phyloP scores from a whole-genome alignment of 2,329 filamentous ascomycete species.

The Alternaria panax region DNA sequence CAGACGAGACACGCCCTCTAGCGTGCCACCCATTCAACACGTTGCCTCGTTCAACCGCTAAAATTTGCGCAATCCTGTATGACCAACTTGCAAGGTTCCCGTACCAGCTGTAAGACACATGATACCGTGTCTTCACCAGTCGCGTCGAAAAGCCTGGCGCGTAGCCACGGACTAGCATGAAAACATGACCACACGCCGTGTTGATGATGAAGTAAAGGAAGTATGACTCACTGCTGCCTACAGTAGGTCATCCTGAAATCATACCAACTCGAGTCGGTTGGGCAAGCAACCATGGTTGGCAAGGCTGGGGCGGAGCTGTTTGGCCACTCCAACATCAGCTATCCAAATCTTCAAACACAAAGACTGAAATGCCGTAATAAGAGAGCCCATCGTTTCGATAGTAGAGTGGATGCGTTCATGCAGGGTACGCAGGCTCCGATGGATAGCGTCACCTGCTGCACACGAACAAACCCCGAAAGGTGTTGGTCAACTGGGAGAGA shows the following conservation, averaged over 20 bases:
- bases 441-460: not conserved
- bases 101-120: constrained; percentile 31
- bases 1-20: constrained; percentile 26
- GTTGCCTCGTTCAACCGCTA: constrained; percentile 12
- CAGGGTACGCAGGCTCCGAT: not conserved
- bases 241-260: not conserved
- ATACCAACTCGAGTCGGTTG: constrained; percentile 2
- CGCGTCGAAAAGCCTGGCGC: constrained; percentile 19
- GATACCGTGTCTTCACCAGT: constrained; percentile 36
- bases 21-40: constrained; percentile 12
- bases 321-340: not conserved
- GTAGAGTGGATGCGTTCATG: not conserved
- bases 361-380: not conserved
- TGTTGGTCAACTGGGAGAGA: not conserved
- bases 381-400: not conserved
- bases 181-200: constrained; percentile 16
- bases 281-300: constrained; percentile 9
- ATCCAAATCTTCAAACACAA: not conserved
- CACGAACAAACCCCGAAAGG: not conserved
- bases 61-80: constrained; percentile 31
- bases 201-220: constrained; percentile 10
- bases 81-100: constrained; percentile 18
- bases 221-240: constrained; percentile 28
- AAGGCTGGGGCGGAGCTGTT: constrained; percentile 6
- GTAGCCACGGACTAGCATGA: constrained; percentile 11